phyloP scores from a whole-genome alignment of 2,329 filamentous ascomycete species.

The Trichoderma citrinoviride region DNA sequence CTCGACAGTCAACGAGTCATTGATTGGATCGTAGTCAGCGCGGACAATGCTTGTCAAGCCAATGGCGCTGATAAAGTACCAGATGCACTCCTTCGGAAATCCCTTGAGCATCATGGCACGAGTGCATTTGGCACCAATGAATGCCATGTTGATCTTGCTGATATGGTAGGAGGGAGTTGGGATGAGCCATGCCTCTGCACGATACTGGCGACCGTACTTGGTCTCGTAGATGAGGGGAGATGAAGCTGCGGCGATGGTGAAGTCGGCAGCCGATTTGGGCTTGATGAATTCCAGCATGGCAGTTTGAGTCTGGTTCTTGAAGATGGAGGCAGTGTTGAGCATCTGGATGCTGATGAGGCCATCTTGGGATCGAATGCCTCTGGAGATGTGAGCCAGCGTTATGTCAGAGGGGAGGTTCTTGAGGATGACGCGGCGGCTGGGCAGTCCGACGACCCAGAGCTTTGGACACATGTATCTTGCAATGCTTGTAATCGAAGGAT shows the following conservation, averaged over 20 bases:
- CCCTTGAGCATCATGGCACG: slow-evolving; percentile 23
- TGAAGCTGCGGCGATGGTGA: not conserved
- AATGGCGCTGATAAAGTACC: slow-evolving; percentile 25
- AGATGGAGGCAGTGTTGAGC: slow-evolving; percentile 1
- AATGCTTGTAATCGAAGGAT: not conserved
- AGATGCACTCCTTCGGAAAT: slow-evolving; percentile 27
- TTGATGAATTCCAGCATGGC: slow-evolving; percentile 28
- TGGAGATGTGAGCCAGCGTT: slow-evolving; percentile 42
- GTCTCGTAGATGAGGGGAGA: not conserved
- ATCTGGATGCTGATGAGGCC: slow-evolving; percentile 22
- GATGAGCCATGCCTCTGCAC: slow-evolving; percentile 17
- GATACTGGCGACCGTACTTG: not conserved
- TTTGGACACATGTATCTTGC: not conserved
- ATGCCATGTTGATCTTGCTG: not conserved
- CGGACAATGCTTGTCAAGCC: slow-evolving; percentile 21
- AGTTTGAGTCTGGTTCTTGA: not conserved
- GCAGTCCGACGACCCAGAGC: not conserved
- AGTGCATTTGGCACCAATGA: not conserved
- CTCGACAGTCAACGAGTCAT: slow-evolving; percentile 25
- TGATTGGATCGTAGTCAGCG: not conserved
- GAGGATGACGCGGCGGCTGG: slow-evolving; percentile 29
- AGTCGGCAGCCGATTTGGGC: not conserved
- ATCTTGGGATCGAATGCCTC: slow-evolving; percentile 24
- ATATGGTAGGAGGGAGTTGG: slow-evolving; percentile 22
- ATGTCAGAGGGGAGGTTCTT: slow-evolving; percentile 28